Base-by-base conservation (phyloP, 768 basidiomycete genomes). In the Tricholoma hemisulphureum region DNA sequence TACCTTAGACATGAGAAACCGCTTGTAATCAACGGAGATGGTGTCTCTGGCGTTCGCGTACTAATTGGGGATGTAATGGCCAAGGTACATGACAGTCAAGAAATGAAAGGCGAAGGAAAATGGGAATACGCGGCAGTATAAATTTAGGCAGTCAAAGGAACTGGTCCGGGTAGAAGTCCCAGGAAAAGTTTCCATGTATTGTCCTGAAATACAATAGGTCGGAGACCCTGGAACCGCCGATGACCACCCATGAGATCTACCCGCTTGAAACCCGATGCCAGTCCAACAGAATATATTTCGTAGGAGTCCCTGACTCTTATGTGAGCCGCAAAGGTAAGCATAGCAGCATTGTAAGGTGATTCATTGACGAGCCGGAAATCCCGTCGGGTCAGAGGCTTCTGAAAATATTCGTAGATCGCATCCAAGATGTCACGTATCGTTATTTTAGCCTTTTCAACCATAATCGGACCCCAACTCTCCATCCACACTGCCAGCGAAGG, bases 391-490 rank as follows among this genome's bases (percentile, higher is more conserved):
- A 86, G 62, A 2, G 75, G 76, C 23, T 56, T 63, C 56, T 76
- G 81, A 64, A 84, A 76, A 65, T 82, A 83, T 0, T 67, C 63
- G 61, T 81, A 75, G 16, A 86, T 76, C 8, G 76, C 80, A 34
- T 78, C 70, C 21, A 86, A 68, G 60, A 85, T 49, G 60, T 83
- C 80, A 48, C 68, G 56, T 13, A 84, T 64, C 9, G 77, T 80
- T 24, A 81, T 69, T 11, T 65, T 58, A 10, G 61, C 59, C 9
- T 69, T 71, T 9, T 77, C 63, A 50, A 85, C 63, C 35, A 75
- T 58, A 56, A 86, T 76, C 0, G 80, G 79, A 2, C 82, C 81
- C 86, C 87, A 79, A 20, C 57, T 58, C n/a, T 67, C 58, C 70
- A 80, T 77, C 77, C 77, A 79, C 45, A 63, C 69, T 13, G 68